Base-by-base conservation (phyloP, 768 basidiomycete genomes). In the Kwoniella bestiolae region DNA sequence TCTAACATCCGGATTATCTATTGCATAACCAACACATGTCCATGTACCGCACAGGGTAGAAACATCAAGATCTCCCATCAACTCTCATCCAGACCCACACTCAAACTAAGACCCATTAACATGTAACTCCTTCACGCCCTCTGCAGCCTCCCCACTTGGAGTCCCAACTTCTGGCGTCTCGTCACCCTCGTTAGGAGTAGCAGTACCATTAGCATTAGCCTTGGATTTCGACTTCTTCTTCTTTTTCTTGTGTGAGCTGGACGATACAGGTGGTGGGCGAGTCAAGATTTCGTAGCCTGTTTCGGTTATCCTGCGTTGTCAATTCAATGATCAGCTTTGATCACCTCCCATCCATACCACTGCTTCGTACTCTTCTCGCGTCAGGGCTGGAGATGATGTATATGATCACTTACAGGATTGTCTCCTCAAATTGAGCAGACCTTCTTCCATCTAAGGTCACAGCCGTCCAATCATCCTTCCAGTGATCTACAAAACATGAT, bases 381-480 rank as follows among this genome's bases (percentile, higher is more conserved):
- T n/a, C n/a, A n/a, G n/a, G n/a, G n/a, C n/a, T n/a, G n/a, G n/a
- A n/a, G n/a, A n/a, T n/a, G n/a, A n/a, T n/a, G n/a, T n/a, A n/a
- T n/a, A n/a, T n/a, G n/a, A n/a, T n/a, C n/a, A 86, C 92, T 73
- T 75, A 94, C 94, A 99, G 81, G 35, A 99, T 83, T 0, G 95
- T 97, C 76, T 99, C 96, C 80, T 99, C 96, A 77, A 97, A 99
- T 76, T 99, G 96, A 1, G 96, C 96, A 66, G 91, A 94, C 61
- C 86, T 84, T 79, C 90, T 90, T 25, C 94, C 95, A 81, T 97
- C 95, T 12, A 86, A 81, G 4, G 96, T 99, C 23, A 90, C 92
- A 1, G 94, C 92, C 2, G 95, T 98, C 95, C 95, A 98, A 76
- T 92, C 89, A 80, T 95, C 93, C 32, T 90, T 89, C 94, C 94